Evolutionary conservation across 257 asterid genomes (phyloP), one percentile per base, ranked within the genome.

Genomic region (Plectranthus barbatus): DNA sequence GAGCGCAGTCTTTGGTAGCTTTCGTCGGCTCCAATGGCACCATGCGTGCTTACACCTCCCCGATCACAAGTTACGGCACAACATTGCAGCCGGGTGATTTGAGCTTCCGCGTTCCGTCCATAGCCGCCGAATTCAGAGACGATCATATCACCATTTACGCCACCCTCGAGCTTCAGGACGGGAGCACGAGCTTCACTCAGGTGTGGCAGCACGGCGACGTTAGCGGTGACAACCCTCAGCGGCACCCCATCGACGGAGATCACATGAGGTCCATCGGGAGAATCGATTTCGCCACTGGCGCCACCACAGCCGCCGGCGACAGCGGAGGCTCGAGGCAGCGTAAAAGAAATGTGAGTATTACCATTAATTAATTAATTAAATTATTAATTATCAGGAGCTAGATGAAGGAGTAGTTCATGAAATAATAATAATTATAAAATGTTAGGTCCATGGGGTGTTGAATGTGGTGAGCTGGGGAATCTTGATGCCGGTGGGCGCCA

Each of bases 401-500:
- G 2, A 26, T 26, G 31, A 5, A 26, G 31, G 31, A 26, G 31
- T n/a, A n/a, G 31, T 26, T 26, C 5, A 26, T 26, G 36, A 31
- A 31, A 2, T 31, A 31, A 3, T 31, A 31, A 23, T 23, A 1
- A 23, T 1, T 31, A 3, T 31, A 1, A 31, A 14, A 24, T 7
- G 23, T 54, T 67, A 87, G 95, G 60, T 76, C 47, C 96, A 88
- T 49, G 96, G 94, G 50, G 82, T 88, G 41, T 12, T 88, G 76
- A 85, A 85, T 37, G 96, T 71, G 24, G 94, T 83, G 79, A 83
- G 95, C 57, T 87, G 95, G 95, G 95, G 95, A 5, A 77, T 87
- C 7, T 21, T 87, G 78, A 70, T 87, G 84, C 95, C 95, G 0
- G 4, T 85, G 6, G 95, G 95, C 0, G 91, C 80, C 0, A 67